phyloP scores from a whole-genome alignment of 2,329 filamentous ascomycete species.

The Helotiales sp. region DNA sequence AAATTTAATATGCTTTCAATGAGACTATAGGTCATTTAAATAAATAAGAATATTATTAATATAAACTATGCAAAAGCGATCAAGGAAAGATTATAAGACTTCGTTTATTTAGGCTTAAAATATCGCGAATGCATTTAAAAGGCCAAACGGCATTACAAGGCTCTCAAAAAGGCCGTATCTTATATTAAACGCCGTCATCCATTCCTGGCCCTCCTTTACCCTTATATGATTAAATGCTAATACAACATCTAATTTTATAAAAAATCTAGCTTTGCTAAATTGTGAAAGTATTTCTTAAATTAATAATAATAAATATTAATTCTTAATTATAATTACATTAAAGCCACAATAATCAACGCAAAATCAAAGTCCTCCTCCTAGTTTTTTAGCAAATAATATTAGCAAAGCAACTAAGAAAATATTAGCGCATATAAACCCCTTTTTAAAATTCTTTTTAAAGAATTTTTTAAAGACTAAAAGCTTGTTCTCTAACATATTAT shows the following conservation, averaged over 20 bases:
- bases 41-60: too few species aligned
- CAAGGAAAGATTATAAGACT: constrained; percentile 23
- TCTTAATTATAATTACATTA: constrained; percentile 39
- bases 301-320: constrained; percentile 38
- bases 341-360: constrained; percentile 39
- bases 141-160: constrained; percentile 39
- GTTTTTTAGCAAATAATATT: constrained; percentile 30
- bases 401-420: constrained; percentile 7
- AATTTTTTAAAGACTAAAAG: constrained; percentile 19
- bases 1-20: too few species aligned
- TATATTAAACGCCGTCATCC: constrained; percentile 32
- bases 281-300: constrained; percentile 36
- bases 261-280: constrained; percentile 30
- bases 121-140: constrained; percentile 31
- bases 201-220: constrained; percentile 29
- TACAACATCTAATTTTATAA: constrained; percentile 38
- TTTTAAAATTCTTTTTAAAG: constrained; percentile 15
- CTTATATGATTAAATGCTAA: constrained; percentile 34
- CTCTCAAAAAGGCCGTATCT: constrained; percentile 40
- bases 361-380: constrained; percentile 29
- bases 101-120: constrained; percentile 32
- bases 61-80: constrained; percentile 26
- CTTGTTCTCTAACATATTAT: constrained; percentile 19
- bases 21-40: too few species aligned
- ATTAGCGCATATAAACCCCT: constrained; percentile 24